Conservation (phyloP, 495 filamentous ascomycete species). For the Aspergillus leporis region DNA sequence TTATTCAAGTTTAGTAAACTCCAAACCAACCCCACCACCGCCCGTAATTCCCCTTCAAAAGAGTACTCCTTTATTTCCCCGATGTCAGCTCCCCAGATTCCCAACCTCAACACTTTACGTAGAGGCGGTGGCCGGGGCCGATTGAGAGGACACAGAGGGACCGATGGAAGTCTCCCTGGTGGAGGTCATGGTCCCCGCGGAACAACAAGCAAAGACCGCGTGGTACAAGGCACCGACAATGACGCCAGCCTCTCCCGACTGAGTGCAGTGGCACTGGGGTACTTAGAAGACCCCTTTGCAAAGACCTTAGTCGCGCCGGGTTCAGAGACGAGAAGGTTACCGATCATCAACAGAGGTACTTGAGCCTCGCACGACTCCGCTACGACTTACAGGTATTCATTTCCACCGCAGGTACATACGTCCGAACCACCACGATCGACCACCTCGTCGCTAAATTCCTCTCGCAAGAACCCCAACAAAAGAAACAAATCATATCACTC, state of each 20-base stretch:
- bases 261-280: slow-evolving; percentile 86
- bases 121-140: slow-evolving; percentile 47
- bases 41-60: slow-evolving; percentile 14
- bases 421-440: slow-evolving; percentile 86
- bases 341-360: slow-evolving; percentile 90
- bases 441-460: slow-evolving; percentile 74
- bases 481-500: slow-evolving; percentile 87
- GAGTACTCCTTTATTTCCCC: slow-evolving; percentile 13
- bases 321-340: slow-evolving; percentile 58
- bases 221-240: slow-evolving; percentile 86
- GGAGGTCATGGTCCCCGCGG: slow-evolving; percentile 25
- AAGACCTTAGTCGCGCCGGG: slow-evolving; percentile 57
- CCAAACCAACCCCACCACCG: not conserved
- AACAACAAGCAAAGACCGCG: slow-evolving; percentile 49
- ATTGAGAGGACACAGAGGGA: slow-evolving; percentile 42
- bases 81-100: slow-evolving; percentile 71
- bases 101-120: slow-evolving; percentile 71
- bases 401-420: slow-evolving; percentile 76
- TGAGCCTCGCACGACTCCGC: not conserved
- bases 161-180: slow-evolving; percentile 16
- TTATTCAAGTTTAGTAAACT: slow-evolving; percentile 6
- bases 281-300: slow-evolving; percentile 81
- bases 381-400: not conserved
- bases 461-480: slow-evolving; percentile 20
- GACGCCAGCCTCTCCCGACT: slow-evolving; percentile 87